Evolutionary conservation across 306 rosid genomes (phyloP).

Genomic region (Spatholobus suberectus): DNA sequence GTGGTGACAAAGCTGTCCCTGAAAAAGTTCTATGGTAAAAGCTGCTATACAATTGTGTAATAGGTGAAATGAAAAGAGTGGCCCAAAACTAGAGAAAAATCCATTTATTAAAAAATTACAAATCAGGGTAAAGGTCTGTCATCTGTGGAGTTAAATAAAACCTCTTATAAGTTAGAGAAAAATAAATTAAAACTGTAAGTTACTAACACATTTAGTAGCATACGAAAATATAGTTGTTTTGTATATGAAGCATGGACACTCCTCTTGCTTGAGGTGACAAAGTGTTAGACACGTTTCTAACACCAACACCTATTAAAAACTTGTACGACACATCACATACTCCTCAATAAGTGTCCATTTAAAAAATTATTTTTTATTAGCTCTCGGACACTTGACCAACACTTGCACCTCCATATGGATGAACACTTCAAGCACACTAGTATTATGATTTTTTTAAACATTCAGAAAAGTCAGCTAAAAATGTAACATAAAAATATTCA

Average conservation of each 20-base stretch:
- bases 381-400: not conserved
- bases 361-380: not conserved
- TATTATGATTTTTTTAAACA: not conserved
- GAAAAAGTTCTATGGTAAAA: conserved; percentile 14
- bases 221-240: not conserved
- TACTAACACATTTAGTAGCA: not conserved
- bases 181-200: conserved; percentile 5
- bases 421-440: not conserved
- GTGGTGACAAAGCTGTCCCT: conserved; percentile 32
- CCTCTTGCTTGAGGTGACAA: not conserved
- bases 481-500: not conserved
- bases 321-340: not conserved
- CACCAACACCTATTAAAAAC: not conserved
- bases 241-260: not conserved
- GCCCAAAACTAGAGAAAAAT: conserved; percentile 15
- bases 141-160: conserved; percentile 1
- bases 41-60: too few species aligned
- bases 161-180: conserved; percentile 20
- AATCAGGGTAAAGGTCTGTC: not conserved
- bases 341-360: not conserved
- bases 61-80: conserved; percentile 8
- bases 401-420: not conserved
- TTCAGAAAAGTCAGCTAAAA: not conserved
- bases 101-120: not conserved
- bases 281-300: not conserved